phyloP scores from a whole-genome alignment of 257 asterid genomes.

The Thymus quinquecostatus region DNA sequence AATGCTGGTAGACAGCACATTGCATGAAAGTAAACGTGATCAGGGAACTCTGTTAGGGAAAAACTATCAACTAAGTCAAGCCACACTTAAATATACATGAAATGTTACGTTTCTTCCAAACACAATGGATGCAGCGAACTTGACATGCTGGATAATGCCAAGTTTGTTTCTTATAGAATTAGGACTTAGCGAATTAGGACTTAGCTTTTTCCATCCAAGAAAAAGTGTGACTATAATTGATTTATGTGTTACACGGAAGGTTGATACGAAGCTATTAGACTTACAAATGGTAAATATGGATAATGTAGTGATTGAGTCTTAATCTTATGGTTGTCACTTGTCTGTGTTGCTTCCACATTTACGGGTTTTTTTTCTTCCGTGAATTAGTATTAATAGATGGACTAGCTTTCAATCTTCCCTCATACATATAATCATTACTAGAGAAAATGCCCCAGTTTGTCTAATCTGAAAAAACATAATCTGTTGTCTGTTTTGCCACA shows the following conservation, averaged over 20 bases:
- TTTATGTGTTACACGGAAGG: not conserved
- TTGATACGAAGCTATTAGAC: not conserved
- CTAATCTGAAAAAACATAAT: not conserved
- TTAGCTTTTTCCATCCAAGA: not conserved
- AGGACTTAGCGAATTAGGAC: not conserved
- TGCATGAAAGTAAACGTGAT: too few species aligned
- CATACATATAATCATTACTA: not conserved
- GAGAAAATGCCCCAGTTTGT: not conserved
- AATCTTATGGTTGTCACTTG: not conserved
- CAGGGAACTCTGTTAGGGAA: not conserved
- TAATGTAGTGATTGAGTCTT: not conserved
- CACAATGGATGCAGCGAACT: too few species aligned
- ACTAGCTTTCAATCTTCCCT: not conserved
- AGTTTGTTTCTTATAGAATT: too few species aligned
- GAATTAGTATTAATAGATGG: not conserved
- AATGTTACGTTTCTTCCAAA: not conserved
- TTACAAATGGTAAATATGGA: not conserved
- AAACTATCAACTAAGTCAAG: not conserved
- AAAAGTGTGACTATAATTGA: conserved; percentile 1
- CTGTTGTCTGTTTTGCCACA: not conserved
- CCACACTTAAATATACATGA: not conserved
- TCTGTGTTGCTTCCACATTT: not conserved
- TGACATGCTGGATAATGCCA: too few species aligned
- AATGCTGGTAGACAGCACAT: too few species aligned
- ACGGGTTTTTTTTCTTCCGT: too few species aligned